Base-by-base conservation (phyloP, 306 rosid genomes). In the Acacia acuminata region DNA sequence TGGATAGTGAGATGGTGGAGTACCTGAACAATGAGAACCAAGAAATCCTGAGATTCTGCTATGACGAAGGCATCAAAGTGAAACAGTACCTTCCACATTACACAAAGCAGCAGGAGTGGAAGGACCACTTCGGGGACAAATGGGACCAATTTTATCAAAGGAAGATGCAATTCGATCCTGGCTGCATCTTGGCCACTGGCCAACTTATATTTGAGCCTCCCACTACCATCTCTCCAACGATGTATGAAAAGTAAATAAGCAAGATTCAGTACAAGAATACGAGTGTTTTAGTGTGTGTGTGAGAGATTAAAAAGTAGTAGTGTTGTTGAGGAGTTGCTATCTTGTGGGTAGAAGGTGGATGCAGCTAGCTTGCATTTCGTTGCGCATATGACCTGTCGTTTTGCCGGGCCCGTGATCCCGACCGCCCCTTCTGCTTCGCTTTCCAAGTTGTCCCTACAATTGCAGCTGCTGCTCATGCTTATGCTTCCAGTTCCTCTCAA, bases 101-200 rank as follows among this genome's bases (percentile, higher is more conserved):
- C 86, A 73, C 80, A 78, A 85, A 91, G 61, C 87, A 76, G 61
- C 80, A 83, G 76, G 91, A 84, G 24, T 95, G 99, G 99, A 84
- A 36, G 71, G 85, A 86, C 6, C 99, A 95, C 83, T 93, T 92
- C 85, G 98, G 98, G 42, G 51, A 84, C 7, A 95, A 91, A 78
- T 95, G 98, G 98, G 84, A 72, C 80, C 91, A 71, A 55, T 96
- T 93, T 89, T 79, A 78, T 82, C 73, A 71, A 75, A 88, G 90
- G 78, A 96, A 96, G 88, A 86, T 87, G 94, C 84, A 90, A 89
- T 96, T 89, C 24, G 98, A 96, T 63, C 99, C 99, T 12, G 88
- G 82, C 44, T 77, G 72, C 81, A 91, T 96, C 86, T 88, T 96
- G 77, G 98, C 98, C 82, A 92, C 98, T 0, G 99, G 99, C 79